Percentiles rank a stretch among this genome's conserved stretches.
phyloP scores from a whole-genome alignment of 495 filamentous ascomycete genomes.

The Aspergillus asperescens region DNA sequence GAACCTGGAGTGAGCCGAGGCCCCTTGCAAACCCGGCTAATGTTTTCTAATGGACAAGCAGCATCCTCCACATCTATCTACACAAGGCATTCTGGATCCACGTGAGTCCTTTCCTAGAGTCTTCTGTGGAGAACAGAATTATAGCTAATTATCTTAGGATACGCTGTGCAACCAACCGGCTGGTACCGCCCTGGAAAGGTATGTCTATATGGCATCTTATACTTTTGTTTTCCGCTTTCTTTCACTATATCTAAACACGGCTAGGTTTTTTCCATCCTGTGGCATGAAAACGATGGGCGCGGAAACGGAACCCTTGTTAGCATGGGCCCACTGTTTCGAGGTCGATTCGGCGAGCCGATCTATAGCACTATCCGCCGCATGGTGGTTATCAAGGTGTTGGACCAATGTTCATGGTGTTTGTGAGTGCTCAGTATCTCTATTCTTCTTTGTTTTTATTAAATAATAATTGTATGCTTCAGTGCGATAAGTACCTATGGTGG shows the following conservation, averaged over 20 bases:
- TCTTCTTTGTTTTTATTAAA: neutral
- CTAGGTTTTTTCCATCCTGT: conserved; percentile 32
- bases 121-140: neutral
- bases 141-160: neutral
- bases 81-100: neutral
- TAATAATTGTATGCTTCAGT: conserved; percentile 3
- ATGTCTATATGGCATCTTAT: neutral
- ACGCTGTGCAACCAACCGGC: neutral
- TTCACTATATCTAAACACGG: too few species aligned
- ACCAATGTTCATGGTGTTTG: conserved; percentile 29
- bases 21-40: neutral
- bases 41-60: neutral
- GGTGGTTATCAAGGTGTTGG: conserved; percentile 25
- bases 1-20: neutral
- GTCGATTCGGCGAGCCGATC: conserved; percentile 22
- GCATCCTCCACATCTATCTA: neutral
- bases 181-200: conserved; percentile 6
- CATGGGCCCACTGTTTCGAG: conserved; percentile 3
- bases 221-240: neutral
- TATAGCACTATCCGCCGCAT: conserved; percentile 32
- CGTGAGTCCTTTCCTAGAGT: neutral
- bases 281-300: conserved; percentile 25
- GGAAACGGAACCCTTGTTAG: conserved; percentile 16
- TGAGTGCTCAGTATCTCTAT: conserved; percentile 12
- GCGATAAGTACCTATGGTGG: conserved; percentile 36